These are phyloP conservation scores for Clavariopsis aquatica DNA, from an alignment of 495 filamentous ascomycete genomes.

Conservation along the genomic window DNA sequence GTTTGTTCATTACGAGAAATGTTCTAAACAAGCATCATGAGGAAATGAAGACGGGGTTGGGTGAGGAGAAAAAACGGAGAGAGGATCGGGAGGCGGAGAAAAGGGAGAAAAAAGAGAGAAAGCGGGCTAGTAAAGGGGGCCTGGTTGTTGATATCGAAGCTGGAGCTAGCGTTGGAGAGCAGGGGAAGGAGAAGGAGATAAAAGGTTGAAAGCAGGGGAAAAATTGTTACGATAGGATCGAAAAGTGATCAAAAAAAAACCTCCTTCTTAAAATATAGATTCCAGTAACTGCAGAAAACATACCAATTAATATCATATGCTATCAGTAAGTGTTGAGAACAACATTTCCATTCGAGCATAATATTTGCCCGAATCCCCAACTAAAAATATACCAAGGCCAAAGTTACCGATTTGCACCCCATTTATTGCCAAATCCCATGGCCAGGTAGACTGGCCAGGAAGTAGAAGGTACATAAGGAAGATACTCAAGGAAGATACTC, in stretches of 20 bases:
- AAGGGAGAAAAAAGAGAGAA: slow-evolving; percentile 34
- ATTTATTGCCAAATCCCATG: no score
- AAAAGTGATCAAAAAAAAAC: no score
- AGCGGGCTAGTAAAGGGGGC: slow-evolving; percentile 13
- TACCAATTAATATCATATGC: neutral
- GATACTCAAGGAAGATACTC: no score
- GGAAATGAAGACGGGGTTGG: slow-evolving; percentile 48
- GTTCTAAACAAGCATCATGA: slow-evolving; percentile 40
- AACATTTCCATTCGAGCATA: no score
- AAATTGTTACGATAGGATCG: neutral
- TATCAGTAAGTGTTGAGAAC: no score
- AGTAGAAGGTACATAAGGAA: no score
- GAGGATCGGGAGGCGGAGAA: slow-evolving; percentile 34
- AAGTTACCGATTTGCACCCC: no score
- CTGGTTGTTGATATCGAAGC: slow-evolving; percentile 6
- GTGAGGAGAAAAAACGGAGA: slow-evolving; percentile 43
- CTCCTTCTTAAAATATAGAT: no score
- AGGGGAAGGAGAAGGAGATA: neutral
- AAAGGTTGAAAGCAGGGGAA: neutral
- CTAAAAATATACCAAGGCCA: no score
- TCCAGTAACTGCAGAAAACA: no score
- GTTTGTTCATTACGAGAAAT: slow-evolving; percentile 47
- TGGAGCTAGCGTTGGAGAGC: neutral
- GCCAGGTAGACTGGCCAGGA: no score
- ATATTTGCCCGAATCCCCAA: no score